Conservation (phyloP, 1,284 basidiomycete species). For the Heterobasidion occidentale region DNA sequence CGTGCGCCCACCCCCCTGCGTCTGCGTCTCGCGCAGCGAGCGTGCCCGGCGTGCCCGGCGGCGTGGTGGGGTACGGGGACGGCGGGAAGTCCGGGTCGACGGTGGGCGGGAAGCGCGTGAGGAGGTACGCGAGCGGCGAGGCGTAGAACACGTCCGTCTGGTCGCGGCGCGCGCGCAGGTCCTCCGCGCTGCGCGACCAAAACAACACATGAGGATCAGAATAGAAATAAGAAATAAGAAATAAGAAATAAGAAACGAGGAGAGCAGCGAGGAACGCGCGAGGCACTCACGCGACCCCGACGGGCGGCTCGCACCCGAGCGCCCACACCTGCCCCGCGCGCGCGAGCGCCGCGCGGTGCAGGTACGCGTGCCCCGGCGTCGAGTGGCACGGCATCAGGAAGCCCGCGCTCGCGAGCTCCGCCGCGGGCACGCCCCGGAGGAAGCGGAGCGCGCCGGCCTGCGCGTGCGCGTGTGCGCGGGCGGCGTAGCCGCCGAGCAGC, state of each 20-base stretch:
- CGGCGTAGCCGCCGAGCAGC: conserved; percentile 60
- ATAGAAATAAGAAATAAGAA: too few relatives aligned
- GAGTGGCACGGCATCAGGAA: conserved; percentile 97
- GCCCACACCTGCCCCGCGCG: conserved; percentile 63
- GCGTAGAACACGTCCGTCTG: conserved; percentile 83
- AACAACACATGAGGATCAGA: too few relatives aligned
- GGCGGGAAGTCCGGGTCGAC: conserved; percentile 64
- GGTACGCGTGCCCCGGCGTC: conserved; percentile 89
- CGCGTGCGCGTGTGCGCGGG: conserved; percentile 67
- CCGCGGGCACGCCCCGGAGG: conserved; percentile 41
- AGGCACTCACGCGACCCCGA: conserved; percentile 26
- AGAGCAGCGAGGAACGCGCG: background rate
- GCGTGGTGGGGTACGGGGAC: conserved; percentile 49
- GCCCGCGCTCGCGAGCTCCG: conserved; percentile 58
- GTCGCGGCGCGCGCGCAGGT: conserved; percentile 57
- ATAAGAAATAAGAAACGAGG: background rate
- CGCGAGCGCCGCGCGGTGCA: conserved; percentile 64
- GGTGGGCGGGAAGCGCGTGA: conserved; percentile 49
- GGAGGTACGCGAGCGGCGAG: conserved; percentile 64
- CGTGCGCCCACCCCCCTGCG: conserved; percentile 44
- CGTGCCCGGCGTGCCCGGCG: conserved; percentile 43
- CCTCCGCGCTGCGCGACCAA: conserved; percentile 40
- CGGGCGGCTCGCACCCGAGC: conserved; percentile 86
- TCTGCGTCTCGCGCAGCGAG: too few relatives aligned
- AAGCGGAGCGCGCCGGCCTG: conserved; percentile 71